Conservation (phyloP, 768 basidiomycete species). For the Agaricus bisporus region DNA sequence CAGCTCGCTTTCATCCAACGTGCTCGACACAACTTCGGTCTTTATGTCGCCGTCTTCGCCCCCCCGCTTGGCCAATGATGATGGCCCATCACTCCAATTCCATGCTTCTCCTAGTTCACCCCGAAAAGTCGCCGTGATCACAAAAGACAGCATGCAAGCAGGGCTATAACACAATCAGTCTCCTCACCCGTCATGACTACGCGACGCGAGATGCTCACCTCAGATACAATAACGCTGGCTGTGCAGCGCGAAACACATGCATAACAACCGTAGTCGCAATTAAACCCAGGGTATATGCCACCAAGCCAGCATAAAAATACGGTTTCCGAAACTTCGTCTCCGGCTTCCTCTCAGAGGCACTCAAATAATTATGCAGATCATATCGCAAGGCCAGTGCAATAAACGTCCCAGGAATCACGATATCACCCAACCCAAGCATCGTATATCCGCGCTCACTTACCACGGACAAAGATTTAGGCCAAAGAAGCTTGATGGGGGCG, state of each 20-base stretch:
- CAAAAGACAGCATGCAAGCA: constrained; percentile 68
- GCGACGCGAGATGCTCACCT: constrained; percentile 40
- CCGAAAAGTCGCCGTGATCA: constrained; percentile 47
- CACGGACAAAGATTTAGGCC: constrained; percentile 63
- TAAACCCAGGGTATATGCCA: constrained; percentile 72
- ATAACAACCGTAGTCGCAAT: constrained; percentile 76
- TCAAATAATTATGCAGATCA: constrained; percentile 49
- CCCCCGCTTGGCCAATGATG: background rate
- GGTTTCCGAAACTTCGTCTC: constrained; percentile 48
- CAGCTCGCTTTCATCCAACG: background rate
- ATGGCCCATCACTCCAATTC: constrained; percentile 60
- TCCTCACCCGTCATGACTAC: background rate
- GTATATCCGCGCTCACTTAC: constrained; percentile 57
- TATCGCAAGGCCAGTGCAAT: constrained; percentile 83
- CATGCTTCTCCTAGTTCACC: constrained; percentile 72
- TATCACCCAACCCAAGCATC: constrained; percentile 91
- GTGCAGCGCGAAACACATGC: constrained; percentile 70
- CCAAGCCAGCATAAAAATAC: constrained; percentile 68
- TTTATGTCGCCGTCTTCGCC: constrained; percentile 17
- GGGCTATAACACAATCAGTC: constrained; percentile 37
- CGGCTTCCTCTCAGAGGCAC: constrained; percentile 19
- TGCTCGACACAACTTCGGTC: background rate
- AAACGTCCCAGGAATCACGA: constrained; percentile 63
- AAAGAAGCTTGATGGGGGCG: constrained; percentile 89
- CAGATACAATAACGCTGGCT: constrained; percentile 91